Conservation (phyloP, 305 asterid species). For the Solanum hybrid region DNA sequence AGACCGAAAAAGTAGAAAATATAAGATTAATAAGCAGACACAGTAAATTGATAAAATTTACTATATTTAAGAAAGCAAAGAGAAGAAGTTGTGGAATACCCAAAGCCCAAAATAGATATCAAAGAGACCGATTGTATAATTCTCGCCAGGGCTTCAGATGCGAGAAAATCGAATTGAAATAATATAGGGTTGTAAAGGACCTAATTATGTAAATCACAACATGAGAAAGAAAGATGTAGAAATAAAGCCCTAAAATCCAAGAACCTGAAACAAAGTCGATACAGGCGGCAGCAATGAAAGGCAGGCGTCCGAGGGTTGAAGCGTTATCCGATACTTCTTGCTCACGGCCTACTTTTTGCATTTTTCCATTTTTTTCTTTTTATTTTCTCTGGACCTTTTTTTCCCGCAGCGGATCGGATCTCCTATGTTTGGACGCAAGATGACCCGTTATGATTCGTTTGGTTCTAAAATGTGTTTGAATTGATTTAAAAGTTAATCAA, state of each 20-base stretch:
- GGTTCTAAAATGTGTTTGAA: background rate
- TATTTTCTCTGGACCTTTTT: background rate
- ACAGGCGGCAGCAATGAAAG: background rate
- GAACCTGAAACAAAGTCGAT: background rate
- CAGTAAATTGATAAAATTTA: background rate
- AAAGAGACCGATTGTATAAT: background rate
- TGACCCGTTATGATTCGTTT: background rate
- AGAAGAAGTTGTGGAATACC: background rate
- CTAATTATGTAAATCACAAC: background rate
- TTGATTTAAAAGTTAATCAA: no score
- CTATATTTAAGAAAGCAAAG: background rate
- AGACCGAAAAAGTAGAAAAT: background rate
- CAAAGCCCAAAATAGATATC: background rate
- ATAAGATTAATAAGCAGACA: background rate
- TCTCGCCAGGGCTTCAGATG: background rate
- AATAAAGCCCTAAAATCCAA: background rate
- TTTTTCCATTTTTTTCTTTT: background rate
- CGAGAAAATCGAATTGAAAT: background rate
- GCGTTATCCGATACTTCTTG: slow-evolving; percentile 1
- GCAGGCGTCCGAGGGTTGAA: background rate
- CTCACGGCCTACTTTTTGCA: background rate
- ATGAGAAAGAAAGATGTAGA: background rate
- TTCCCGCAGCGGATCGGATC: background rate
- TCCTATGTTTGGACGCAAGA: background rate
- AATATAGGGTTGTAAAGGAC: background rate